Evolutionary conservation across 768 basidiomycete species (phyloP).

Genomic region (Psilocybe cubensis): DNA sequence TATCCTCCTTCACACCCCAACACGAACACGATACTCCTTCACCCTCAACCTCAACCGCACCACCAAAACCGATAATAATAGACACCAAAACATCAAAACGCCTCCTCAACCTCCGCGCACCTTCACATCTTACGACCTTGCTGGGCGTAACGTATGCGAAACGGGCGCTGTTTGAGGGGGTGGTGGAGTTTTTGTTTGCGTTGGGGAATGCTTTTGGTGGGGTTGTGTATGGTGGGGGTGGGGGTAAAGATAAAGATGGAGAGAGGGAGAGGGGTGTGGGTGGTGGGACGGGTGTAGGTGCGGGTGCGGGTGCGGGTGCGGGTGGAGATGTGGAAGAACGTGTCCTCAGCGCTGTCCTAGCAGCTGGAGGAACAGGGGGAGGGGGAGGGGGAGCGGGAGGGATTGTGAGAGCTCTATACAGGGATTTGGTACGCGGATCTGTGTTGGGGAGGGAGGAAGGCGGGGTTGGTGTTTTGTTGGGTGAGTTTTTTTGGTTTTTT

Average conservation of each 20-base stretch:
- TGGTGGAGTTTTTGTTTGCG: constrained; percentile 63
- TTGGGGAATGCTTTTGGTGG: constrained; percentile 49
- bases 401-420: constrained; percentile 76
- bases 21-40: neutral
- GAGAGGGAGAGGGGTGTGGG: neutral
- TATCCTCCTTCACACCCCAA: constrained; percentile 35
- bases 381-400: constrained; percentile 45
- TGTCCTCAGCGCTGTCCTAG: constrained; percentile 57
- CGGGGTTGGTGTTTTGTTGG: neutral
- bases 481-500: neutral
- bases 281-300: neutral
- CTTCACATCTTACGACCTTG: constrained; percentile 57
- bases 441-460: constrained; percentile 62
- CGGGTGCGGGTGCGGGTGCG: neutral
- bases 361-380: constrained; percentile 22
- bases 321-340: constrained; percentile 59
- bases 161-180: constrained; percentile 40
- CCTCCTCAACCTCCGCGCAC: constrained; percentile 56
- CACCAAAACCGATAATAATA: constrained; percentile 36
- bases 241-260: neutral
- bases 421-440: constrained; percentile 63
- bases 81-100: constrained; percentile 68
- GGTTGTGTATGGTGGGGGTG: neutral
- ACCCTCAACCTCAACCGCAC: too few relatives aligned
- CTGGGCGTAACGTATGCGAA: constrained; percentile 46